phyloP scores from a whole-genome alignment of 2,329 filamentous ascomycete species.

The Aspergillus sp. region DNA sequence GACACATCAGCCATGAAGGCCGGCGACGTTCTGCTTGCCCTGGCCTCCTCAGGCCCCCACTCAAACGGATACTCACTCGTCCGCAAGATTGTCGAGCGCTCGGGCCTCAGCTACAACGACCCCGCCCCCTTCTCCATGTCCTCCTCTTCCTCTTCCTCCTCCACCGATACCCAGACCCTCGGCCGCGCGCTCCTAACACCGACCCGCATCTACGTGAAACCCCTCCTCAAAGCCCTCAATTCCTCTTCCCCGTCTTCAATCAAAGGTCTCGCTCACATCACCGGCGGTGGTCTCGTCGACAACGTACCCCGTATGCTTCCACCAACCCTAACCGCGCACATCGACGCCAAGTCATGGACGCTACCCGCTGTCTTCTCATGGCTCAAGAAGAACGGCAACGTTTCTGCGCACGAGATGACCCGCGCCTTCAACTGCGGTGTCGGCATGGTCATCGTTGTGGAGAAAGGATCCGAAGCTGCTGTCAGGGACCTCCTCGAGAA shows the following conservation, averaged over 20 bases:
- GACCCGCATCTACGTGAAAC: constrained; percentile 90
- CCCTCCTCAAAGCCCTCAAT: constrained; percentile 69
- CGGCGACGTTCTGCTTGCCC: constrained; percentile 84
- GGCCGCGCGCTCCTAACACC: constrained; percentile 83
- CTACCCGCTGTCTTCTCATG: constrained; percentile 82
- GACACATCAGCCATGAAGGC: constrained; percentile 73
- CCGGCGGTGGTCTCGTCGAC: constrained; percentile 87
- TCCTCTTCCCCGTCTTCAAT: constrained; percentile 62
- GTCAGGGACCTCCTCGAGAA: constrained; percentile 65
- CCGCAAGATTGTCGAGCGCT: constrained; percentile 78
- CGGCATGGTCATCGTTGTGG: constrained; percentile 89
- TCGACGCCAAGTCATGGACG: constrained; percentile 77
- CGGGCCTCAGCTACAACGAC: constrained; percentile 72
- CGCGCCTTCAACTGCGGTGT: constrained; percentile 93
- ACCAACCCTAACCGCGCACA: constrained; percentile 72
- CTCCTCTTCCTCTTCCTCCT: constrained; percentile 54
- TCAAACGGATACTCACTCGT: constrained; percentile 99
- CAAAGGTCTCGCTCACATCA: constrained; percentile 96
- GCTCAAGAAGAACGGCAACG: constrained; percentile 74
- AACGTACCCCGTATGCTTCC: constrained; percentile 96
- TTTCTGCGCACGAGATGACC: constrained; percentile 79
- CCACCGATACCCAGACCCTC: constrained; percentile 60
- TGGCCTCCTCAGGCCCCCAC: constrained; percentile 85
- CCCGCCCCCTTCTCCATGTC: constrained; percentile 73
- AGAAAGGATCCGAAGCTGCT: constrained; percentile 63